Conservation (phyloP, 2,329 filamentous ascomycete species). For the Thermochaetoides dissita region DNA sequence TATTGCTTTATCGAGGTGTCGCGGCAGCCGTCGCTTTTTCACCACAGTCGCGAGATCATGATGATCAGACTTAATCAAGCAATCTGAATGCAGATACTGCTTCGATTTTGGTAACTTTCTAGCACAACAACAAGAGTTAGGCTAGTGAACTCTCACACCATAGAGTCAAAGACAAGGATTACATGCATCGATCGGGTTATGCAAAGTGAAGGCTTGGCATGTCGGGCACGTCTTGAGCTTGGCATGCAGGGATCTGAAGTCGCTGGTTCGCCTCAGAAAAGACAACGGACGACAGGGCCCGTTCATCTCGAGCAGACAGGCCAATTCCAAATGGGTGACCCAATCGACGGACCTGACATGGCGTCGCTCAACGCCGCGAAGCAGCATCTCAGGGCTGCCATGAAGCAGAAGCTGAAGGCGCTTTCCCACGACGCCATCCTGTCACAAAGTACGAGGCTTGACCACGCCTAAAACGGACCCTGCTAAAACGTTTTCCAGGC, state of each 20-base stretch:
- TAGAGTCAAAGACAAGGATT: neutral
- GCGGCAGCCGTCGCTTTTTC: no score
- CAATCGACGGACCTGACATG: conserved; percentile 25
- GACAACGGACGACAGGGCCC: neutral
- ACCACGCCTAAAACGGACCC: neutral
- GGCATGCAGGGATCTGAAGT: neutral
- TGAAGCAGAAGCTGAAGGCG: conserved; percentile 51
- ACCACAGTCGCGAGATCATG: no score
- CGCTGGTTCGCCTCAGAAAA: neutral
- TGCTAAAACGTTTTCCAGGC: no score
- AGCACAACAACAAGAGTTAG: neutral
- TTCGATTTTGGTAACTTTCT: no score
- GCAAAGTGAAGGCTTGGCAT: neutral
- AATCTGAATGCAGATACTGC: no score
- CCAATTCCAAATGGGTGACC: neutral
- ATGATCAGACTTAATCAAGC: no score
- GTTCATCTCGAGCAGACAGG: neutral
- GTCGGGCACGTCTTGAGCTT: neutral
- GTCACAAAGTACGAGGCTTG: conserved; percentile 50
- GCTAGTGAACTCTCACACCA: no score
- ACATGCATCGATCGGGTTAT: neutral
- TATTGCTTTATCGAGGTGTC: no score
- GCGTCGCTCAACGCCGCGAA: conserved; percentile 53
- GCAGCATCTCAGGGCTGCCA: conserved; percentile 55
- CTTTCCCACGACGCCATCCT: conserved; percentile 48